phyloP scores from a whole-genome alignment of 2,329 filamentous ascomycete species.

The Sordariomycetes sp. region DNA sequence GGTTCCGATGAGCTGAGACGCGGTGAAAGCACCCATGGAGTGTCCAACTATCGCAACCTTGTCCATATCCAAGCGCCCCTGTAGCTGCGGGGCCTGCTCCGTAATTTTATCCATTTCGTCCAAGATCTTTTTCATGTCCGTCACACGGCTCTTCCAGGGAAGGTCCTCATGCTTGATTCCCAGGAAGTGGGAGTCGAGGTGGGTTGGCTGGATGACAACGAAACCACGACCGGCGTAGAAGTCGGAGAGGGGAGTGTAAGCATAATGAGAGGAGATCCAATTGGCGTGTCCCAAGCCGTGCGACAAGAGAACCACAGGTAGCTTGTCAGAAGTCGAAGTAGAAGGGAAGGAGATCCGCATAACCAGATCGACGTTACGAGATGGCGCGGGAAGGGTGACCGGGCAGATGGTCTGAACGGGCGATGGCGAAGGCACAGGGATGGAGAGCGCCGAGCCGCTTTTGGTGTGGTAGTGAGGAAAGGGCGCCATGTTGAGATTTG shows the following conservation, averaged over 20 bases:
- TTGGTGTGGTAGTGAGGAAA: slow-evolving; percentile 13
- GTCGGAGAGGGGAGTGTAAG: slow-evolving; percentile 13
- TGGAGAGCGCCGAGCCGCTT: slow-evolving; percentile 9
- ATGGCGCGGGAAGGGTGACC: slow-evolving; percentile 8
- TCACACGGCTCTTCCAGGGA: slow-evolving; percentile 9
- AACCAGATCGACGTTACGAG: slow-evolving; percentile 12
- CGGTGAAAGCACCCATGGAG: slow-evolving; percentile 13
- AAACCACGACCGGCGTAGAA: slow-evolving; percentile 17
- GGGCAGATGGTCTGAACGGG: slow-evolving; percentile 14
- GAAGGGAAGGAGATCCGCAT: slow-evolving; percentile 11
- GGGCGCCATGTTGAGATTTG: slow-evolving; percentile 7
- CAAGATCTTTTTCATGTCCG: slow-evolving; percentile 13
- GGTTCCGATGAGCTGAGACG: slow-evolving; percentile 10
- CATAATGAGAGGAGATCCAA: slow-evolving; percentile 15
- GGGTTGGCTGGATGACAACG: slow-evolving; percentile 16
- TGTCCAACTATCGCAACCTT: slow-evolving; percentile 14
- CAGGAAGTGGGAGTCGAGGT: slow-evolving; percentile 12
- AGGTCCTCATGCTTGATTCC: too few species aligned
- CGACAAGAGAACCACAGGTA: slow-evolving; percentile 15
- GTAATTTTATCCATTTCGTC: slow-evolving; percentile 14
- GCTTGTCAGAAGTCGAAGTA: background rate
- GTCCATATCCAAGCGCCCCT: slow-evolving; percentile 11
- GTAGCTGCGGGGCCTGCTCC: slow-evolving; percentile 10
- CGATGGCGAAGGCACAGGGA: too few species aligned
- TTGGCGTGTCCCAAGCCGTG: slow-evolving; percentile 16